A percentile compares a stretch with the other conserved stretches of the same genome.
Evolutionary conservation across 768 basidiomycete species (phyloP).

Genomic region (Boletellus emodensis): DNA sequence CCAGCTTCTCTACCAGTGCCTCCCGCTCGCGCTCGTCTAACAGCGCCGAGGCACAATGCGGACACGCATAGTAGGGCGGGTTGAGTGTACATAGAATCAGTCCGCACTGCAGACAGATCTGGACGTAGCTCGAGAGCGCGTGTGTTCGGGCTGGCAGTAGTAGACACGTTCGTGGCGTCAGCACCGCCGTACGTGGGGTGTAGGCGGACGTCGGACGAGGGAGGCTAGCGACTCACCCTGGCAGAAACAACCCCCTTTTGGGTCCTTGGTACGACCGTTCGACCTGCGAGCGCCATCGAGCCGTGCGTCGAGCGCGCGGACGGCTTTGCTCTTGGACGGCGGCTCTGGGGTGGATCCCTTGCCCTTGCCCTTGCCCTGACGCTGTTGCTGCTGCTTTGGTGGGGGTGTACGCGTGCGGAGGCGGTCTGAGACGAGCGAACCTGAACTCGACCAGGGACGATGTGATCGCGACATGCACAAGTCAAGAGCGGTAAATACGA

Average conservation of each 20-base stretch:
- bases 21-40: conserved; percentile 32
- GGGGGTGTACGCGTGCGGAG: conserved; percentile 33
- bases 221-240: conserved; percentile 40
- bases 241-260: conserved; percentile 67
- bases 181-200: neutral
- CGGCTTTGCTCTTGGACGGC: conserved; percentile 43
- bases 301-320: conserved; percentile 46
- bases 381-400: conserved; percentile 20
- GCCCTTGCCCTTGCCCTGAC: conserved; percentile 33
- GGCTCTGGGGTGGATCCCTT: conserved; percentile 35
- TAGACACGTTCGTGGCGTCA: neutral
- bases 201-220: no score
- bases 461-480: no score
- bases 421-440: conserved; percentile 56
- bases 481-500: no score
- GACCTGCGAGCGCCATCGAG: conserved; percentile 37
- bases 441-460: conserved; percentile 26
- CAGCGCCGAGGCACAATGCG: conserved; percentile 45
- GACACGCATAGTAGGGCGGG: conserved; percentile 50
- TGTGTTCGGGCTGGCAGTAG: conserved; percentile 49
- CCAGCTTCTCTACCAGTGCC: conserved; percentile 41
- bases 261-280: conserved; percentile 42
- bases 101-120: conserved; percentile 56
- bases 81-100: conserved; percentile 61
- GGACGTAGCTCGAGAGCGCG: conserved; percentile 50